Base-by-base conservation (phyloP, 2,329 filamentous ascomycete species). In the Penicillium vulpinum region DNA sequence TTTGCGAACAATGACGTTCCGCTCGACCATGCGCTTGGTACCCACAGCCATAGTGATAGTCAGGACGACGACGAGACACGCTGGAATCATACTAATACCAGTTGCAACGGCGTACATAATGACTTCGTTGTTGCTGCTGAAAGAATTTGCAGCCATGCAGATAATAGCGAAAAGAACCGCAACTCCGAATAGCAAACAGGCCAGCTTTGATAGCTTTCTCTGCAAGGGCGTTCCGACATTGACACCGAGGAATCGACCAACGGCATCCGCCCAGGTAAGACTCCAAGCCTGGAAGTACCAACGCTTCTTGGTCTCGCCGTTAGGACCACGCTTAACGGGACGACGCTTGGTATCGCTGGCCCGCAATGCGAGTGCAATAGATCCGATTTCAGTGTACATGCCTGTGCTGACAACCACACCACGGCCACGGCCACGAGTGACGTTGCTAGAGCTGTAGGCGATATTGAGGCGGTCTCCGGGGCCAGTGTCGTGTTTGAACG, bases 91-190 rank as follows among this genome's bases (percentile, higher is more conserved):
- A 45, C 78, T 81, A 4, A 85, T 68, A 31, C 78, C 80, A 1
- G 78, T 81, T 4, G 80, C 81, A n/a, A 85, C 82, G 15, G 82
- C 83, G 58, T 85, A 85, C 57, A 85, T 85, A 63, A 87, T 83
- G 57, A 87, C 83, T 60, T 86, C 82, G 29, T 79, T 76, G 28
- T 75, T 70, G 26, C 69, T 68, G 28, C 74, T 70, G 63, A 83
- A 85, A 2, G 77, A 63, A 72, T 87, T 88, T 58, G 85, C 84
- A 26, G 78, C 85, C 46, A 89, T 79, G 22, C 88, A 85, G 64
- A 89, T 83, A 62, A 89, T 83, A n/a, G 86, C 85, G 60, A 85
- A 86, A 18, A 88, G 63, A 24, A 89, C 81, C 6, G 86, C 86
- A 48, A 87, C 80, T 46, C 79, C 79, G 66, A 89, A 88, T 5